Percentiles rank a stretch among this genome's conserved stretches.
phyloP scores from a whole-genome alignment of 345 rosid genomes.

The Diplotaxis tenuifolia region DNA sequence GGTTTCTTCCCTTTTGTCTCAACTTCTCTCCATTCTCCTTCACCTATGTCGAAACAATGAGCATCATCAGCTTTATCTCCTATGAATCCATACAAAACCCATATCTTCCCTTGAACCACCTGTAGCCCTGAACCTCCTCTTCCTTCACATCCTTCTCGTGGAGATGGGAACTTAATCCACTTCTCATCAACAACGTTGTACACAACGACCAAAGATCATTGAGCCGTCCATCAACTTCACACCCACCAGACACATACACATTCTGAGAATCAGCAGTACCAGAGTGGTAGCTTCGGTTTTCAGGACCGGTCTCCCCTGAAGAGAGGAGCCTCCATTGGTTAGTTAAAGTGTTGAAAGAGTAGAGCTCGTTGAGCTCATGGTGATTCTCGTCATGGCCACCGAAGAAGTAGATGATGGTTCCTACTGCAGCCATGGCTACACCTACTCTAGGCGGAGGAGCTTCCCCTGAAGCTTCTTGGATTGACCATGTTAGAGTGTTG shows the following conservation, averaged over 20 bases:
- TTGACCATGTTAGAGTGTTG: slow-evolving; percentile 55
- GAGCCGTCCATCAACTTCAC: slow-evolving; percentile 71
- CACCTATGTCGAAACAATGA: slow-evolving; percentile 57
- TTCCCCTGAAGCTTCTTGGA: slow-evolving; percentile 57
- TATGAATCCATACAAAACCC: slow-evolving; percentile 84
- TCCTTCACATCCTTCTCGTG: slow-evolving; percentile 64
- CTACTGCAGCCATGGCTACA: slow-evolving; percentile 74
- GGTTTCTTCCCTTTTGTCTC: slow-evolving; percentile 76
- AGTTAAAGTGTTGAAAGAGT: slow-evolving; percentile 59
- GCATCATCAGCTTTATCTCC: slow-evolving; percentile 76
- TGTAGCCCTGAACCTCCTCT: slow-evolving; percentile 82
- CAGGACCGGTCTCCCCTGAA: slow-evolving; percentile 50
- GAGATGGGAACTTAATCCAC: slow-evolving; percentile 56
- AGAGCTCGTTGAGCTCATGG: slow-evolving; percentile 74
- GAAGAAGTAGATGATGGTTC: slow-evolving; percentile 57
- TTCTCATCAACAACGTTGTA: slow-evolving; percentile 55
- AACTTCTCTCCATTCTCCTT: slow-evolving; percentile 56
- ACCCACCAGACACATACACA: slow-evolving; percentile 81
- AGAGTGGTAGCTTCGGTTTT: slow-evolving; percentile 86
- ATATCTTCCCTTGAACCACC: slow-evolving; percentile 60
- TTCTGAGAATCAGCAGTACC: slow-evolving; percentile 48
- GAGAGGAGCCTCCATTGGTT: slow-evolving; percentile 69
- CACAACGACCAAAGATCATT: slow-evolving; percentile 88
- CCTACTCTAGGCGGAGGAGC: slow-evolving; percentile 91
- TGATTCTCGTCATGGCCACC: slow-evolving; percentile 76